Evolutionary conservation across 176 grass and related monocot genomes (phyloP).

Genomic region (Urochloa ruziziensis): DNA sequence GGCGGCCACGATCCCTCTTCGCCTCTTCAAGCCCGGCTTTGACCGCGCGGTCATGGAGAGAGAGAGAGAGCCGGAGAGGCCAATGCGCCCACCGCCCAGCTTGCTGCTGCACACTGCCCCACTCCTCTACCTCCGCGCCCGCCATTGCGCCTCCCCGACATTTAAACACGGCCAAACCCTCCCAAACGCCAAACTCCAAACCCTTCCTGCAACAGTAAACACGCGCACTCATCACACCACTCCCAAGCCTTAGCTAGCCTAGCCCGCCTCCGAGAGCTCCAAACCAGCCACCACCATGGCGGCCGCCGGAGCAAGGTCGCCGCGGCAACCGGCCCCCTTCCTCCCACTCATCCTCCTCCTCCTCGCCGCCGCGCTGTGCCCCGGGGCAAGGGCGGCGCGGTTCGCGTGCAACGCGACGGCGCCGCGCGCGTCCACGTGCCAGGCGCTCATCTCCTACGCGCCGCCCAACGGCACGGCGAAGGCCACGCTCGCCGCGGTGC

Average conservation of each 20-base stretch:
- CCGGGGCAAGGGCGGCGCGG: conserved; percentile 27
- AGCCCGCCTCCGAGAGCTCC: neutral
- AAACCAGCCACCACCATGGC: neutral
- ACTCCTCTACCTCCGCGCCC: conserved; percentile 52
- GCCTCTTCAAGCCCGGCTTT: neutral
- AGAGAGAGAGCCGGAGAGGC: neutral
- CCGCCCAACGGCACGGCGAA: conserved; percentile 56
- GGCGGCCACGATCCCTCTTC: neutral
- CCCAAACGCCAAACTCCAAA: neutral
- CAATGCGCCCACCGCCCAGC: conserved; percentile 28
- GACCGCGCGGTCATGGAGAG: conserved; percentile 2
- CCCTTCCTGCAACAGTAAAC: neutral
- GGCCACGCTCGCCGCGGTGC: conserved; percentile 51
- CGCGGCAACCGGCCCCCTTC: neutral
- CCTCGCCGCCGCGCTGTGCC: neutral
- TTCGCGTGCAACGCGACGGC: conserved; percentile 65
- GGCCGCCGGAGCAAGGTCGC: neutral
- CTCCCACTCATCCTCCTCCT: neutral
- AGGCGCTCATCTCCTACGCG: conserved; percentile 72
- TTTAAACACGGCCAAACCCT: conserved; percentile 22
- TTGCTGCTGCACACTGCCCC: conserved; percentile 37
- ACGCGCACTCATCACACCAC: conserved; percentile 2
- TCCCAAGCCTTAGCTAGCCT: neutral
- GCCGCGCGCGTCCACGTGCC: conserved; percentile 50
- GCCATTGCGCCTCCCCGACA: conserved; percentile 24